phyloP scores from a whole-genome alignment of 177 flowering plant species.

The Vitis hybrid region DNA sequence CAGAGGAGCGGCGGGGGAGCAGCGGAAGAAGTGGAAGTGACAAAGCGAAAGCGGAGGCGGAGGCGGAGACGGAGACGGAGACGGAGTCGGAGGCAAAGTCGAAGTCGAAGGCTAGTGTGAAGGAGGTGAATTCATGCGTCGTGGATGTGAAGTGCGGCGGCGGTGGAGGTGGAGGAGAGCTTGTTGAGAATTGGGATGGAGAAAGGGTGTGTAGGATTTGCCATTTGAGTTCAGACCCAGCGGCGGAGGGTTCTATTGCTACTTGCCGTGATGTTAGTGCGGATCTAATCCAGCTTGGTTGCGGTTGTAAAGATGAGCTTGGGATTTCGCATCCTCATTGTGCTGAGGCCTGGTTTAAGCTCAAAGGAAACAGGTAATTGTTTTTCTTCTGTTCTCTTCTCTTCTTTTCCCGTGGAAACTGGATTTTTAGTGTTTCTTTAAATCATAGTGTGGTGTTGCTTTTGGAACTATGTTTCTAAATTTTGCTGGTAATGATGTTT shows the following conservation, averaged over 20 bases:
- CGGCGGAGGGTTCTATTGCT: slow-evolving; percentile 14
- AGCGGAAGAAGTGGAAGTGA: slow-evolving; percentile 1
- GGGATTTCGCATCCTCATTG: slow-evolving; percentile 58
- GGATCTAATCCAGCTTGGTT: slow-evolving; percentile 54
- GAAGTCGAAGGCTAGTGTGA: slow-evolving; percentile 3
- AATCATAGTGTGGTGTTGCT: not conserved
- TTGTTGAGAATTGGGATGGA: slow-evolving; percentile 24
- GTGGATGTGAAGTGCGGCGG: slow-evolving; percentile 33
- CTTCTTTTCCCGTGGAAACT: not conserved
- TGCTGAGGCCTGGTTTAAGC: slow-evolving; percentile 73
- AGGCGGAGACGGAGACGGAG: slow-evolving; percentile 14
- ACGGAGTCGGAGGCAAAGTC: slow-evolving; percentile 11
- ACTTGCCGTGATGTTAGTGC: not conserved
- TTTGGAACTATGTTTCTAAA: not conserved
- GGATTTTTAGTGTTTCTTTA: not conserved
- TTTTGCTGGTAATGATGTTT: too few relatives aligned
- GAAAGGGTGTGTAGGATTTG: slow-evolving; percentile 64
- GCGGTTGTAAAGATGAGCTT: slow-evolving; percentile 67
- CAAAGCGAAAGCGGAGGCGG: not conserved
- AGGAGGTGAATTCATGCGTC: slow-evolving; percentile 22
- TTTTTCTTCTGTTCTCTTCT: slow-evolving; percentile 2
- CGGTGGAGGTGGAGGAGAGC: slow-evolving; percentile 15
- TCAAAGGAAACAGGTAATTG: slow-evolving; percentile 63
- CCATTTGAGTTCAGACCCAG: slow-evolving; percentile 50
- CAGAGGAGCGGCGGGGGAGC: not conserved